These are phyloP conservation scores for Xylaria castorea DNA, from an alignment of 495 filamentous ascomycete species.

Conservation along the genomic window DNA sequence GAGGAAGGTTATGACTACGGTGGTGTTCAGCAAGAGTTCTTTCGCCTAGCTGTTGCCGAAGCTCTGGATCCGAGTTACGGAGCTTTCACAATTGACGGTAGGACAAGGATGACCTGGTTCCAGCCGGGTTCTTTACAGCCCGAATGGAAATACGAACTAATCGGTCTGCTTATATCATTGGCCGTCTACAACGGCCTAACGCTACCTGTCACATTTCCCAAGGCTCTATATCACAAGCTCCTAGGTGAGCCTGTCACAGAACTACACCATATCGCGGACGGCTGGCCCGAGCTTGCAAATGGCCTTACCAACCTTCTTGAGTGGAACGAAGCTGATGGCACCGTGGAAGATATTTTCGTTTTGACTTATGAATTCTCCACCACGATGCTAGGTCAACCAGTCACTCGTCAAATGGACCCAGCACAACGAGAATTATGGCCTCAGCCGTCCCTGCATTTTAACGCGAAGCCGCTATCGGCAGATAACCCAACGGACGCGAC, in stretches of 20 bases:
- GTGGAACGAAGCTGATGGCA: conserved; percentile 75
- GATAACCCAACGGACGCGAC: conserved; percentile 57
- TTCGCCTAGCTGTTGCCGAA: conserved; percentile 79
- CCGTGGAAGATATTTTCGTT: conserved; percentile 80
- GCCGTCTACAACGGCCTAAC: conserved; percentile 96
- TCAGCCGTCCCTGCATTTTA: conserved; percentile 40
- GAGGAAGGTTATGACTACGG: conserved; percentile 94
- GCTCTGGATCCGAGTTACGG: conserved; percentile 78
- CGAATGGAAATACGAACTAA: conserved; percentile 86
- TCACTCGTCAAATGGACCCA: conserved; percentile 57
- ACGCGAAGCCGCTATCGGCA: conserved; percentile 37
- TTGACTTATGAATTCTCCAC: conserved; percentile 86
- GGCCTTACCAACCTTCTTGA: conserved; percentile 72
- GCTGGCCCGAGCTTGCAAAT: conserved; percentile 80
- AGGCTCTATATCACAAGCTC: conserved; percentile 81
- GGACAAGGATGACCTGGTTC: conserved; percentile 85
- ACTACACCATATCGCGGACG: conserved; percentile 79
- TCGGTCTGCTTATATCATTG: conserved; percentile 84
- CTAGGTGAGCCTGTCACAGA: conserved; percentile 69
- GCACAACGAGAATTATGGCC: conserved; percentile 46
- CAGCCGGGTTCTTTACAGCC: conserved; percentile 79
- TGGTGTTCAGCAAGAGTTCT: conserved; percentile 95
- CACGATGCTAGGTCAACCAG: conserved; percentile 65
- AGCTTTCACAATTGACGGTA: conserved; percentile 74
- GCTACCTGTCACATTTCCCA: conserved; percentile 85